A percentile compares a stretch with the other conserved stretches of the same genome.
Evolutionary conservation across 805 yeast genomes (phyloP).

Genomic region (Millerozyma miso): DNA sequence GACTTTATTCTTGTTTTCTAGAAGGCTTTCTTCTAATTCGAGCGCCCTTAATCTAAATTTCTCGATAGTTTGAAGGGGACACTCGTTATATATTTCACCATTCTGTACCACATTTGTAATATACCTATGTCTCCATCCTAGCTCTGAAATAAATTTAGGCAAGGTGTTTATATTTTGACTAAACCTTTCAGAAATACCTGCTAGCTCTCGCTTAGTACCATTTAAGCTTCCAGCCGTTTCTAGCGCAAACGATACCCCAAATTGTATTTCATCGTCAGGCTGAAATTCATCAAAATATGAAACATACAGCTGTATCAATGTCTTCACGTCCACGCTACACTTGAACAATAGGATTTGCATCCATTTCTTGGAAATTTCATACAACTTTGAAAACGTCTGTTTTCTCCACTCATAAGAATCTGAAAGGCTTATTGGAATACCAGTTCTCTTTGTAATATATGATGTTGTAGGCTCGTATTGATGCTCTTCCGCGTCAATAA

Average conservation of each 20-base stretch:
- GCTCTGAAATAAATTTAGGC: conserved; percentile 72
- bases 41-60: conserved; percentile 23
- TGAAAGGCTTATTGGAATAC: conserved; percentile 55
- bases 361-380: conserved; percentile 65
- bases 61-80: conserved; percentile 22
- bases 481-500: conserved; percentile 77
- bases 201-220: conserved; percentile 63
- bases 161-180: conserved; percentile 49
- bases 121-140: conserved; percentile 60
- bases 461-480: conserved; percentile 81
- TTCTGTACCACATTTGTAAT: conserved; percentile 30
- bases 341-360: conserved; percentile 49
- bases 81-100: conserved; percentile 24
- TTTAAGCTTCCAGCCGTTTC: conserved; percentile 77
- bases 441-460: conserved; percentile 44
- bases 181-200: conserved; percentile 39
- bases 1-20: conserved; percentile 6
- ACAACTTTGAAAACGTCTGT: conserved; percentile 57
- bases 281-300: conserved; percentile 37
- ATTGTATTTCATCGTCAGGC: conserved; percentile 41
- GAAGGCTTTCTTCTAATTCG: conserved; percentile 10
- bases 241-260: conserved; percentile 86
- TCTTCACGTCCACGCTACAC: conserved; percentile 70
- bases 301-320: conserved; percentile 74
- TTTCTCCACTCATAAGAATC: conserved; percentile 77